Percentiles rank a stretch among this genome's conserved stretches.
Evolutionary conservation across 306 rosid genomes (phyloP).

Genomic region (Heteromeles arbutifolia): DNA sequence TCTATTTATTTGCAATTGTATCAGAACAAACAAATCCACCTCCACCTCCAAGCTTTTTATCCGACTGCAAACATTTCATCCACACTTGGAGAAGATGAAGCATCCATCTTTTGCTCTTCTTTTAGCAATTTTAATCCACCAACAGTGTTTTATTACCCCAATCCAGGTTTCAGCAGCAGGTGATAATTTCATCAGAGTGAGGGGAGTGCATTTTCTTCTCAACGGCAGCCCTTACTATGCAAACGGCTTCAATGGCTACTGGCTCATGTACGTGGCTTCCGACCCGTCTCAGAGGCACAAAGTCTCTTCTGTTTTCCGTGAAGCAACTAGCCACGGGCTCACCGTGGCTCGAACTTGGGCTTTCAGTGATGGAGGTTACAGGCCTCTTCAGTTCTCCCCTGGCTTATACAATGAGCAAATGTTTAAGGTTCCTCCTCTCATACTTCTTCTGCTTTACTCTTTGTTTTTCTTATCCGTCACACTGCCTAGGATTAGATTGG

Average conservation of each 20-base stretch:
- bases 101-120: constrained; percentile 35
- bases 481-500: too few relatives aligned
- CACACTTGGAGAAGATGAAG: constrained; percentile 41
- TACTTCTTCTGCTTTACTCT: neutral
- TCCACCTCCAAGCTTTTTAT: constrained; percentile 4
- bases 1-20: constrained; percentile 5
- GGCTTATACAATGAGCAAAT: constrained; percentile 80
- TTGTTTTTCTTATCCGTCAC: too few relatives aligned
- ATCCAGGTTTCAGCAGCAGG: constrained; percentile 49
- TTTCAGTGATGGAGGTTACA: constrained; percentile 85
- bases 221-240: constrained; percentile 78
- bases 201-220: constrained; percentile 57
- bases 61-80: constrained; percentile 18
- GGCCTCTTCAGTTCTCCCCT: constrained; percentile 74
- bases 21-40: constrained; percentile 20
- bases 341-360: constrained; percentile 96
- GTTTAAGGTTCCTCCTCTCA: constrained; percentile 48
- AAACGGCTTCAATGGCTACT: constrained; percentile 89
- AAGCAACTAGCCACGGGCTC: constrained; percentile 72
- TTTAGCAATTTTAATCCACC: constrained; percentile 36
- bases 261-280: constrained; percentile 82
- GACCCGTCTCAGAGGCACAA: constrained; percentile 78
- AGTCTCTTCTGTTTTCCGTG: constrained; percentile 58
- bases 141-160: constrained; percentile 16
- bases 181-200: constrained; percentile 64